Evolutionary conservation across 2,329 filamentous ascomycete species (phyloP), one percentile per base, ranked within the genome.

Genomic region (Dactylellina leptospora): DNA sequence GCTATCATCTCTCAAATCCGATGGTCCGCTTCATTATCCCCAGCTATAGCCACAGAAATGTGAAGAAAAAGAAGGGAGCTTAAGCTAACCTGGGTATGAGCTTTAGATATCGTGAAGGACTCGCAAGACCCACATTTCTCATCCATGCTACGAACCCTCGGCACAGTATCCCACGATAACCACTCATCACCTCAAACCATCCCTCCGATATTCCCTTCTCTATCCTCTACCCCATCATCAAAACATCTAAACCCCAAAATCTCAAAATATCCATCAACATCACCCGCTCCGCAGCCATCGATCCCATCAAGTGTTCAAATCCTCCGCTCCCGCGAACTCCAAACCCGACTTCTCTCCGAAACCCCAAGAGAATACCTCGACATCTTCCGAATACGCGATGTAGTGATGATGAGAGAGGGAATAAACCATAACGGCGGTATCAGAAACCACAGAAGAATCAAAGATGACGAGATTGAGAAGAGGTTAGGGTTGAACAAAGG

Each of bases 81-180:
- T n/a, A n/a, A n/a, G n/a, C n/a, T n/a, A n/a, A n/a, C n/a, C n/a
- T n/a, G n/a, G n/a, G n/a, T n/a, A n/a, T n/a, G n/a, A n/a, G n/a
- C n/a, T 44, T 1, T 16, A 72, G 69, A 73, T 11, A 68, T 73
- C 8, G 11, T 68, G 20, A 66, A 54, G 23, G 69, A 73, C 48
- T 30, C 69, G 8, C 61, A 73, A 53, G 69, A 73, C 50, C 69
- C 69, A 1, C 61, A 73, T 23, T 73, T 68, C 69, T 66, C 61
- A 22, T 61, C 69, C 48, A 73, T 73, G 69, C 55, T 73, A 8
- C 69, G 69, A n/a, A 55, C 61, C 42, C 61, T 73, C 53, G 69
- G 69, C 61, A 50, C 69, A 40, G 69, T 73, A 47, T 44, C 60
- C 18, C 69, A 73, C 42, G 47, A 53, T 40, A 73, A 73, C 42